Conservation (phyloP, 306 rosid genomes). For the Prosopis cineraria region DNA sequence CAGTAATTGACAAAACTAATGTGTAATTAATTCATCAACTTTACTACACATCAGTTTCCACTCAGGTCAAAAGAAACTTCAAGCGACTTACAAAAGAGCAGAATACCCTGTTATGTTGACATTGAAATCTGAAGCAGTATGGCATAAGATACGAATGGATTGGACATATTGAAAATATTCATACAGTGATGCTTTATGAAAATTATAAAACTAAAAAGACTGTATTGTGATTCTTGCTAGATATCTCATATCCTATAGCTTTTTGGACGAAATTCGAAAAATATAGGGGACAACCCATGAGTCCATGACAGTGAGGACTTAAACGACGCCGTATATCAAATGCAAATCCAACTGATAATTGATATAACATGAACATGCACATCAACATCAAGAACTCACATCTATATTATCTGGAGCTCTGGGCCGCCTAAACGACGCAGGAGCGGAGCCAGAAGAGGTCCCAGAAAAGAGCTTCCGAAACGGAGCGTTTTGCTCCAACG, state of each 20-base stretch:
- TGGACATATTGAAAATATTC: background rate
- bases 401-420: background rate
- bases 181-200: background rate
- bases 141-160: background rate
- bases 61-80: background rate
- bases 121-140: background rate
- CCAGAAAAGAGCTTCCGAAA: conserved; percentile 19
- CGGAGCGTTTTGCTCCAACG: background rate
- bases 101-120: background rate
- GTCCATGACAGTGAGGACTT: background rate
- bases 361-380: background rate
- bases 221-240: background rate
- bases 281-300: background rate
- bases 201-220: background rate
- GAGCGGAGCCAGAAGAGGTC: background rate
- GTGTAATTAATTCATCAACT: background rate
- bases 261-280: background rate
- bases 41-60: background rate
- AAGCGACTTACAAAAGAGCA: background rate
- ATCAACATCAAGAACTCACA: background rate
- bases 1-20: background rate
- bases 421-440: background rate
- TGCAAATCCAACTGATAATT: background rate
- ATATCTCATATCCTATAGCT: background rate
- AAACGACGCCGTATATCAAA: background rate